phyloP scores from a whole-genome alignment of 495 filamentous ascomycete species.

The Xylaria venustula region DNA sequence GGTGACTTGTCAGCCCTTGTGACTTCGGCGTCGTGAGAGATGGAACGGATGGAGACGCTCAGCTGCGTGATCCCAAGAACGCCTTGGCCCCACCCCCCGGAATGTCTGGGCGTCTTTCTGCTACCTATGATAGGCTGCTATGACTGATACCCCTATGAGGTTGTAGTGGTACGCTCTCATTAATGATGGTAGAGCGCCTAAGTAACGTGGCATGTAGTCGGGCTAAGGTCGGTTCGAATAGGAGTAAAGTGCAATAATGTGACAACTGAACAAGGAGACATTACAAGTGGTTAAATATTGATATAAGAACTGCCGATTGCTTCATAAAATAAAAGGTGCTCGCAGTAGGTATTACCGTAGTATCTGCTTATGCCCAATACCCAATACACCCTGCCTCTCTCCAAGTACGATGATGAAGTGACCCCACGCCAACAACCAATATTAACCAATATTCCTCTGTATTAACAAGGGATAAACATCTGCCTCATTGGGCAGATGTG shows the following conservation, averaged over 20 bases:
- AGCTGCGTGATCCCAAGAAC: conserved; percentile 3
- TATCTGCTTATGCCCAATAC: too few relatives aligned
- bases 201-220: neutral
- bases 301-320: too few relatives aligned
- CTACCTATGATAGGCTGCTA: neutral
- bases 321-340: too few relatives aligned
- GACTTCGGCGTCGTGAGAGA: conserved; percentile 12
- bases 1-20: conserved; percentile 3
- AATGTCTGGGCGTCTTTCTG: neutral
- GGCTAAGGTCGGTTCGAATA: neutral
- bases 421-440: neutral
- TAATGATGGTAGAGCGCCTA: neutral
- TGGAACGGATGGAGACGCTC: conserved; percentile 8
- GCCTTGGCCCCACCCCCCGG: conserved; percentile 1
- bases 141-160: too few relatives aligned
- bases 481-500: neutral
- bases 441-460: neutral
- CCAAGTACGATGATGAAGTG: conserved; percentile 10
- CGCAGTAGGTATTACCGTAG: too few relatives aligned
- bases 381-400: too few relatives aligned
- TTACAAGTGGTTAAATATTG: too few relatives aligned
- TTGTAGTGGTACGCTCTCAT: neutral
- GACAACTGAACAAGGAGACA: neutral
- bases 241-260: neutral
- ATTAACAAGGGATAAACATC: neutral